Base-by-base conservation (phyloP, 192 early-diverging fungal species). In the Entomortierella beljakovae region DNA sequence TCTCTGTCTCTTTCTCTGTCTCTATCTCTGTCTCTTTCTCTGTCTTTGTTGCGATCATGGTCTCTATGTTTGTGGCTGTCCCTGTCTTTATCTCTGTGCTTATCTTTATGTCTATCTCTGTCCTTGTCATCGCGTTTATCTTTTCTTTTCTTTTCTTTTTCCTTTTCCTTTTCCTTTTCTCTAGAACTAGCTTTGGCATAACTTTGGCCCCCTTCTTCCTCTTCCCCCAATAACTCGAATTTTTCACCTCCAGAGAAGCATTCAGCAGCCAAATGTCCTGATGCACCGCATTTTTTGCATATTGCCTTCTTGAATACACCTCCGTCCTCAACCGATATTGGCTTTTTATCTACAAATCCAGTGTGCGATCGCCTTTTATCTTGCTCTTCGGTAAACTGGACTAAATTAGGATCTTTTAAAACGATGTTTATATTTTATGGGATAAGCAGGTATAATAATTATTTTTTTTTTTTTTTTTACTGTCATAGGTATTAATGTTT, bases 71-170 rank as follows among this genome's bases (percentile, higher is more conserved):
- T 33, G 28, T 42, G 49, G 43, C 40, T 57, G 31, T 53, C 38
- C 22, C 54, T 38, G 9, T 68, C 52, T 13, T 66, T 52, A 22
- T 63, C 52, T 25, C 31, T 57, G 16, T 61, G 42, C 23, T 52
- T 35, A 55, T 55, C 54, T 16, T 22, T 48, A 52, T 65, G 74
- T 15, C 83, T 80, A 43, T 76, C 60, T 54, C 85, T 82, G 15
- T 68, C 57, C 76, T 87, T 74, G 43, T 20, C 20, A 3, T 46
- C 43, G 15, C 20, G 43, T 57, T 70, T 70, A 15, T 57, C 18
- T 34, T 84, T 76, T 33, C 87, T 84, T 51, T 88, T 87, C 57
- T 90, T 86, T 20, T 87, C 80, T 16, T 68, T 73, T 25, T 66
- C 63, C 15, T 65, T 70, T 26, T 48, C 33, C n/a, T 34, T 22